These are phyloP conservation scores for Fusarium ramigenum DNA, from an alignment of 2,329 filamentous ascomycete species.

Conservation along the genomic window DNA sequence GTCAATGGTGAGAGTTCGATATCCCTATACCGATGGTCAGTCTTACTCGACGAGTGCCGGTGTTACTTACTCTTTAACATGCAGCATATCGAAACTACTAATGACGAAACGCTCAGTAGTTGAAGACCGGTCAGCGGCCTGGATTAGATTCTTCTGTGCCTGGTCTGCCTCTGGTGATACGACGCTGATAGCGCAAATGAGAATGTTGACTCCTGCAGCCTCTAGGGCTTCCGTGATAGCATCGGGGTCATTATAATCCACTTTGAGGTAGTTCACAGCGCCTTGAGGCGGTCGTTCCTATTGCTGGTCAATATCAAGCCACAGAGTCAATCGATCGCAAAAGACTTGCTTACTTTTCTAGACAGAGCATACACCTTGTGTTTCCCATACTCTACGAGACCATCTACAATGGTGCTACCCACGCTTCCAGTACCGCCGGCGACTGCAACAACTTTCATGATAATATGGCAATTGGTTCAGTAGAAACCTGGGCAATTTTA, in stretches of 20 bases:
- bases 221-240: not conserved
- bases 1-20: constrained; percentile 31
- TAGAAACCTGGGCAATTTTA: rapidly evolving
- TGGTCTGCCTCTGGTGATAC: constrained; percentile 19
- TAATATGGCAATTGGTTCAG: rapidly evolving
- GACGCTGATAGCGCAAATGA: constrained; percentile 37
- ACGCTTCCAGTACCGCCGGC: constrained; percentile 33
- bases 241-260: constrained; percentile 10
- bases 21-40: constrained; percentile 10
- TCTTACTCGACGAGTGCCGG: rapidly evolving
- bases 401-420: constrained; percentile 30
- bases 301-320: rapidly evolving
- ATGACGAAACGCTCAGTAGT: constrained; percentile 29
- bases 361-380: constrained; percentile 27
- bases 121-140: constrained; percentile 7
- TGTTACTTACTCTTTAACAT: constrained; percentile 21
- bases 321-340: rapidly evolving
- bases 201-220: constrained; percentile 2
- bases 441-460: constrained; percentile 31
- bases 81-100: constrained; percentile 36
- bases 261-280: constrained; percentile 5
- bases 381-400: constrained; percentile 22
- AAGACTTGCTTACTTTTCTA: not conserved
- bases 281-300: not conserved
- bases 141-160: constrained; percentile 32